Evolutionary conservation across 495 filamentous ascomycete genomes (phyloP).

Genomic region (Neurospora tetraspora): DNA sequence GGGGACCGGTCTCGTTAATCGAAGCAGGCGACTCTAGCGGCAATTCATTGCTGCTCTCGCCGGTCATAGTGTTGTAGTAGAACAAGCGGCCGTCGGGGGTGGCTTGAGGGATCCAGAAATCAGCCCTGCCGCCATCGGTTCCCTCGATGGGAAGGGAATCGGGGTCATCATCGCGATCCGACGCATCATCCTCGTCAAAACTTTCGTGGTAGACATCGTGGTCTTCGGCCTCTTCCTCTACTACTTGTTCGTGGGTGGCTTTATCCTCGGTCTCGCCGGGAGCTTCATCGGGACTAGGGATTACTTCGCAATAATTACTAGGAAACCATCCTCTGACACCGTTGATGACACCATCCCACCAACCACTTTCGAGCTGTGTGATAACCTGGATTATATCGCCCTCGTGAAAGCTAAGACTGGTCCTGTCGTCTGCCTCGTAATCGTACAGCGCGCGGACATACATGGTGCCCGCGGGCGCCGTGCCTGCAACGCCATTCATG

Average conservation of each 20-base stretch:
- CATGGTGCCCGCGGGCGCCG: slow-evolving; percentile 64
- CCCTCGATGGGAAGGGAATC: slow-evolving; percentile 61
- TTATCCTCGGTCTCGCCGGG: slow-evolving; percentile 52
- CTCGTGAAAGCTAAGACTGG: slow-evolving; percentile 88
- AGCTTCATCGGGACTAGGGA: slow-evolving; percentile 61
- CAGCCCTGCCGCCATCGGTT: slow-evolving; percentile 60
- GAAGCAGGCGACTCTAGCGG: slow-evolving; percentile 84
- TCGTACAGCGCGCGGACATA: slow-evolving; percentile 96
- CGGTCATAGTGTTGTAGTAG: slow-evolving; percentile 95
- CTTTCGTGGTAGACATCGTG: slow-evolving; percentile 32
- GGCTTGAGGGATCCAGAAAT: slow-evolving; percentile 97
- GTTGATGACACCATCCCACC: slow-evolving; percentile 98
- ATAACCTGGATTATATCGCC: slow-evolving; percentile 97
- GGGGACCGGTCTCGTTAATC: slow-evolving; percentile 70
- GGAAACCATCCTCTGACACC: slow-evolving; percentile 96
- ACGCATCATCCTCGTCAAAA: slow-evolving; percentile 21
- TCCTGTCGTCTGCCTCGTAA: slow-evolving; percentile 93
- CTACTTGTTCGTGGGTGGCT: slow-evolving; percentile 6
- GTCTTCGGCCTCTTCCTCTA: slow-evolving; percentile 59
- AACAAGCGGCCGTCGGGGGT: slow-evolving; percentile 90
- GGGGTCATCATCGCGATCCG: slow-evolving; percentile 34
- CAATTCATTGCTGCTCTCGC: slow-evolving; percentile 84
- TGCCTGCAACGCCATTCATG: slow-evolving; percentile 64
- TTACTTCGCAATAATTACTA: slow-evolving; percentile 91
- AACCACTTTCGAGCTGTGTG: slow-evolving; percentile 93